Base-by-base conservation (phyloP, 75 land plant species). In the Sequoiadendron giganteum region DNA sequence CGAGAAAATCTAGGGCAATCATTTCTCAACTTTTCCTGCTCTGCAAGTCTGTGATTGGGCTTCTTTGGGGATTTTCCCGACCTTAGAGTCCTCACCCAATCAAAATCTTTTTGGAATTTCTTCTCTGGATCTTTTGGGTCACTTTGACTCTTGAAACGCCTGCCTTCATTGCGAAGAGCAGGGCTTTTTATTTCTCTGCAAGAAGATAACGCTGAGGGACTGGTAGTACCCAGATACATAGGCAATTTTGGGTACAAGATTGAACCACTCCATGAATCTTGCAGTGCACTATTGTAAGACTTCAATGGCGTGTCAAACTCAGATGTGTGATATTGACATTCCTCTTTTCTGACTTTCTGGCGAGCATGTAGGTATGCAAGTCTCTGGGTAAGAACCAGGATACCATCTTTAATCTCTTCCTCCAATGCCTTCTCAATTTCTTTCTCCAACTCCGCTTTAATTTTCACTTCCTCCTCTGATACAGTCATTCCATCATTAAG, bases 331-430 rank as follows among this genome's bases (percentile, higher is more conserved):
- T 58, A 19, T 21, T 58, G 25, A 58, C 25, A 19, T 4, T 58
- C 65, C 25, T 3, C 65, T 18, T 18, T 58, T 58, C 65, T 18
- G 25, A 5, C 86, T 83, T 70, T 86, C 42, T 88, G 85, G 88
- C 85, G 87, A 18, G 87, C 84, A 83, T 90, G 90, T 2, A 92
- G 86, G 5, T 68, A 70, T 77, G 87, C 88, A 32, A 92, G 56
- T 13, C 88, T 79, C 18, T 86, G 93, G 18, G 93, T 91, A 19
- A 87, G 90, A 25, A 40, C 85, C 52, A 87, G 87, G n/a, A 92
- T 88, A 10, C 88, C 91, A 42, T 90, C 90, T 32, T 92, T 92
- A 11, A 90, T 90, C 88, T 92, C 93, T 80, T 87, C 90, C 85
- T 92, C 91, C 84, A 92, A 85, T 39, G 61, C 87, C 39, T 52